These are phyloP conservation scores for Ophiostoma australiae DNA, from an alignment of 2,329 filamentous ascomycete genomes.

Conservation along the genomic window DNA sequence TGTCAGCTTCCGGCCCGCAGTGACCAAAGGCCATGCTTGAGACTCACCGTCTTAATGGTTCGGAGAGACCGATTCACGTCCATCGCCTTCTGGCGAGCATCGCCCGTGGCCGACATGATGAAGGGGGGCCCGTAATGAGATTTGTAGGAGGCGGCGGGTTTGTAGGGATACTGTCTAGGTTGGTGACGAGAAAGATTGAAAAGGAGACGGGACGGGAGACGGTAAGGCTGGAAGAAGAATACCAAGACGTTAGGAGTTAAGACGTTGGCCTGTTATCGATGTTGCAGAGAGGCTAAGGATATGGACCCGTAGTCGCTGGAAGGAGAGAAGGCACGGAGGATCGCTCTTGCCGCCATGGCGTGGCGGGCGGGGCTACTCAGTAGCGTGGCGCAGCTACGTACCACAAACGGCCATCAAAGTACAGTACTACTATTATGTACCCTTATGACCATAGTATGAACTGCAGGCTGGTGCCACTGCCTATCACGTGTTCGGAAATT, in stretches of 20 bases:
- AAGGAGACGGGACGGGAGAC: not conserved
- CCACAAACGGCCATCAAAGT: not conserved
- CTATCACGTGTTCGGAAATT: not conserved
- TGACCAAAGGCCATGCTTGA: not conserved
- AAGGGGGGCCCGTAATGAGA: not conserved
- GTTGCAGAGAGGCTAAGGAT: not conserved
- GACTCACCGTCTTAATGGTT: conserved; percentile 71
- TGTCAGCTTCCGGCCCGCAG: not conserved
- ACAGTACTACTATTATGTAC: too few species aligned
- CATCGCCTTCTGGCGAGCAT: conserved; percentile 51
- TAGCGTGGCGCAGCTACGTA: conserved; percentile 9
- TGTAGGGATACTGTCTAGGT: conserved; percentile 5
- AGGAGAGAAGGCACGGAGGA: not conserved
- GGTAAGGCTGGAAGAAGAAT: not conserved
- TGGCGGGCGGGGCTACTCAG: not conserved
- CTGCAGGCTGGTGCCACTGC: not conserved
- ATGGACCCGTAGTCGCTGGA: not conserved
- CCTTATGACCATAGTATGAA: too few species aligned
- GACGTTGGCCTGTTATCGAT: not conserved
- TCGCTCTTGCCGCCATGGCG: not conserved
- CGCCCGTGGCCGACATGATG: conserved; percentile 18
- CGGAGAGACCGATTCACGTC: conserved; percentile 80
- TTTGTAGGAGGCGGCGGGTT: not conserved
- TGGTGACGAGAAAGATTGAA: not conserved
- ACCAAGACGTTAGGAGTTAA: not conserved